A percentile compares a stretch with the other conserved stretches of the same genome.
Conservation (phyloP, 768 basidiomycete species). For the Cyclocybe aegerita region DNA sequence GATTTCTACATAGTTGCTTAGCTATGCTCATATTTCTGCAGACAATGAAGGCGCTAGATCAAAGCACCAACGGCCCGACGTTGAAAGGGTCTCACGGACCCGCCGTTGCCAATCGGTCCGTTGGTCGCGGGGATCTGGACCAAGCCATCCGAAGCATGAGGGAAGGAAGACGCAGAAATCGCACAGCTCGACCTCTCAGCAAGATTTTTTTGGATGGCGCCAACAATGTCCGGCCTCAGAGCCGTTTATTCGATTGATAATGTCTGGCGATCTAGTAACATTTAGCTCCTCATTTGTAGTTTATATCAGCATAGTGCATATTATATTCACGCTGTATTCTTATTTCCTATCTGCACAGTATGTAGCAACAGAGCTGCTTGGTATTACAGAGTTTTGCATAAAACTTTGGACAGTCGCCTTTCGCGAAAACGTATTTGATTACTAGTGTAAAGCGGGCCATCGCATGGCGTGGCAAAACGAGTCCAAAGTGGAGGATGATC, state of each 20-base stretch:
- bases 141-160: constrained; percentile 81
- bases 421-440: too few species aligned
- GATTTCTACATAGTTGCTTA: too few species aligned
- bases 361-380: too few species aligned
- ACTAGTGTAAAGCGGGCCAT: too few species aligned
- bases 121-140: constrained; percentile 80
- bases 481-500: too few species aligned
- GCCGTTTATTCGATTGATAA: constrained; percentile 10
- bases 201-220: constrained; percentile 79
- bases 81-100: constrained; percentile 37
- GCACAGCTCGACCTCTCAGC: constrained; percentile 58
- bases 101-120: constrained; percentile 46
- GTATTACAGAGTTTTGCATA: too few species aligned
- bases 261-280: too few species aligned
- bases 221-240: constrained; percentile 14
- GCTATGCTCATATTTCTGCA: constrained; percentile 21
- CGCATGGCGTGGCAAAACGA: too few species aligned
- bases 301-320: not conserved
- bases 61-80: constrained; percentile 15
- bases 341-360: too few species aligned
- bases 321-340: not conserved
- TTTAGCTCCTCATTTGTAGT: not conserved
- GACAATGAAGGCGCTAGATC: constrained; percentile 38
- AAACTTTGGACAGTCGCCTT: too few species aligned
- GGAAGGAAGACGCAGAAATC: constrained; percentile 56